Percentiles rank a stretch among this genome's conserved stretches.
Evolutionary conservation across 139 green algal genomes (phyloP).

Genomic region (Nannochloris sp.): DNA sequence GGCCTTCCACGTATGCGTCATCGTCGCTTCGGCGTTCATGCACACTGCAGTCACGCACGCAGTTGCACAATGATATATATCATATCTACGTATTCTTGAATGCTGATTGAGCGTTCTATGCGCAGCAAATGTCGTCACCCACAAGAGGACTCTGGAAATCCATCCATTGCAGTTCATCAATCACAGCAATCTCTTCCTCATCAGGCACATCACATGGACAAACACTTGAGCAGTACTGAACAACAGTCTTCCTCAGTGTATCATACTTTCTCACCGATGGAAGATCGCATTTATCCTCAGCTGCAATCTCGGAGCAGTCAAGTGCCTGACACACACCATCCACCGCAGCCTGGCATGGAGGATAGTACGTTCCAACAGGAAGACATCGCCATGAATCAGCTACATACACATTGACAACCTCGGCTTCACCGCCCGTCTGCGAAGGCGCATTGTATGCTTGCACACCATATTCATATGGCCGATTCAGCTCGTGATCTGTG

Average conservation of each 20-base stretch:
- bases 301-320: constrained; percentile 14
- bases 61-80: too few relatives aligned
- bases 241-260: neutral
- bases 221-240: constrained; percentile 16
- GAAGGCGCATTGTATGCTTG: constrained; percentile 7
- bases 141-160: neutral
- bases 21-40: constrained; percentile 20
- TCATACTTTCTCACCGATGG: constrained; percentile 18
- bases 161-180: neutral
- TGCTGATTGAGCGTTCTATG: too few relatives aligned
- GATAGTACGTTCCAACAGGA: constrained; percentile 10
- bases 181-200: neutral
- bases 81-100: too few relatives aligned
- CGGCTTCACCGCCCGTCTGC: neutral
- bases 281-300: neutral
- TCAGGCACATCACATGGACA: constrained; percentile 8
- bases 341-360: constrained; percentile 4
- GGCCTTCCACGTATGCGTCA: constrained; percentile 30
- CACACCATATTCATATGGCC: constrained; percentile 12
- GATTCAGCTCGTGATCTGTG: neutral
- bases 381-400: constrained; percentile 19
- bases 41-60: constrained; percentile 10
- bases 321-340: constrained; percentile 11
- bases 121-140: neutral
- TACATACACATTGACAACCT: neutral